Conservation (phyloP, 495 filamentous ascomycete genomes). For the Haplographium delicatum region DNA sequence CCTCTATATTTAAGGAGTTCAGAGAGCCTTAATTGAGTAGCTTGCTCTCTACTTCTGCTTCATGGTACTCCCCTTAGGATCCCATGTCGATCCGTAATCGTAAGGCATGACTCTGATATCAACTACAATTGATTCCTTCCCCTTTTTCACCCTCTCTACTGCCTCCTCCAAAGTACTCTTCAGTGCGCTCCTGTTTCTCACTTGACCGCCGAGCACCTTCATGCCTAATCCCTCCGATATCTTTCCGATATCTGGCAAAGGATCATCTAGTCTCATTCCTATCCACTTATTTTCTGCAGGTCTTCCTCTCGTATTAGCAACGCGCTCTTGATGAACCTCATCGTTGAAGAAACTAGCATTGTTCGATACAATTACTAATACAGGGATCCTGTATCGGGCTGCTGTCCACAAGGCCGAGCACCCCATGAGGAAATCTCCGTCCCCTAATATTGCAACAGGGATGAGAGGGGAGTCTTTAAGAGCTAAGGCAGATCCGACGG, state of each 20-base stretch:
- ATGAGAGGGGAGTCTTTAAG: slow-evolving; percentile 13
- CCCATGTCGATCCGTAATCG: too few relatives aligned
- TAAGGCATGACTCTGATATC: too few relatives aligned
- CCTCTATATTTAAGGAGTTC: too few relatives aligned
- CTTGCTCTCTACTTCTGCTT: too few relatives aligned
- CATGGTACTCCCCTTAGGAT: too few relatives aligned
- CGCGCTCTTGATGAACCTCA: slow-evolving; percentile 24
- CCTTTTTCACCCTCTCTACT: too few relatives aligned
- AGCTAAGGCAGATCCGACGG: slow-evolving; percentile 21
- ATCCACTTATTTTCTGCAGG: slow-evolving; percentile 25
- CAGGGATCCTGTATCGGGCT: slow-evolving; percentile 13
- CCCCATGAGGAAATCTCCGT: slow-evolving; percentile 24
- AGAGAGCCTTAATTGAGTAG: too few relatives aligned
- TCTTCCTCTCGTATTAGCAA: slow-evolving; percentile 14
- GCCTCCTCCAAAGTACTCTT: too few relatives aligned
- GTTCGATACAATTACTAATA: slow-evolving; percentile 22
- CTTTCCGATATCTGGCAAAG: slow-evolving; percentile 17
- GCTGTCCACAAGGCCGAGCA: slow-evolving; percentile 23
- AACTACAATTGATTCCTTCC: too few relatives aligned
- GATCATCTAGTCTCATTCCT: slow-evolving; percentile 23
- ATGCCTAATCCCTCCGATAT: too few relatives aligned
- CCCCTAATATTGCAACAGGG: slow-evolving; percentile 21
- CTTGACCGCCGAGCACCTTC: too few relatives aligned
- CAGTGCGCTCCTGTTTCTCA: too few relatives aligned
- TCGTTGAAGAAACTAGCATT: slow-evolving; percentile 25